These are phyloP conservation scores for Cenchrus fungigraminus DNA, from an alignment of 176 grass and related monocot species.

Conservation along the genomic window DNA sequence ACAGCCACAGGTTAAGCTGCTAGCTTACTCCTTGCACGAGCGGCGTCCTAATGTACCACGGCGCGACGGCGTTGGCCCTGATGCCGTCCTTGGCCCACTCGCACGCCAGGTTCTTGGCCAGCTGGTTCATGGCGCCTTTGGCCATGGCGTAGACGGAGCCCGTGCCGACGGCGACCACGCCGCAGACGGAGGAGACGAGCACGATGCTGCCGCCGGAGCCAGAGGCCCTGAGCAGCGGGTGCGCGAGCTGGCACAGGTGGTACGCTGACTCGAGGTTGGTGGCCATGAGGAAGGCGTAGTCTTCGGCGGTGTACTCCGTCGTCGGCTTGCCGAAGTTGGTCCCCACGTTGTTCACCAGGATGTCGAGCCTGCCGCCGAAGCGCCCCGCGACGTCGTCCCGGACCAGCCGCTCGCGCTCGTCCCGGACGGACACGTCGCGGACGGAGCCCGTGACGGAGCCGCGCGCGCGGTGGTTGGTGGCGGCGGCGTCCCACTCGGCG, in stretches of 20 bases:
- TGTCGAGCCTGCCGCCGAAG: neutral
- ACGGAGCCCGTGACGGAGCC: neutral
- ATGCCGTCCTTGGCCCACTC: neutral
- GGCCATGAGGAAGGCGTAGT: neutral
- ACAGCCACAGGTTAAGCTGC: too few species aligned
- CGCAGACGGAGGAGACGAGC: neutral
- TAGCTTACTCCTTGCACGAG: neutral
- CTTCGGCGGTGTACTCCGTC: neutral
- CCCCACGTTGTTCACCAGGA: neutral
- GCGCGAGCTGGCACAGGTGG: neutral
- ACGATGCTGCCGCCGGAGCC: neutral
- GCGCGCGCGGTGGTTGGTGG: too few species aligned
- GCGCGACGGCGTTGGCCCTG: neutral
- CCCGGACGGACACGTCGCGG: neutral
- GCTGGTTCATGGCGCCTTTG: neutral
- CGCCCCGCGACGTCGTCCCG: too few species aligned
- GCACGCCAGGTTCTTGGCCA: neutral
- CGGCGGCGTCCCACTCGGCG: conserved; percentile 11
- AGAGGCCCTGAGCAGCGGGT: neutral
- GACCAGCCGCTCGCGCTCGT: too few species aligned
- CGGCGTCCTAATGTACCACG: neutral
- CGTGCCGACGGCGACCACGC: neutral
- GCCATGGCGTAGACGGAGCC: neutral
- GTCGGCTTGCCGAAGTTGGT: neutral
- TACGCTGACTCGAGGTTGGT: neutral